Conservation (phyloP, 768 basidiomycete genomes). For the Asterophora lycoperdoides region DNA sequence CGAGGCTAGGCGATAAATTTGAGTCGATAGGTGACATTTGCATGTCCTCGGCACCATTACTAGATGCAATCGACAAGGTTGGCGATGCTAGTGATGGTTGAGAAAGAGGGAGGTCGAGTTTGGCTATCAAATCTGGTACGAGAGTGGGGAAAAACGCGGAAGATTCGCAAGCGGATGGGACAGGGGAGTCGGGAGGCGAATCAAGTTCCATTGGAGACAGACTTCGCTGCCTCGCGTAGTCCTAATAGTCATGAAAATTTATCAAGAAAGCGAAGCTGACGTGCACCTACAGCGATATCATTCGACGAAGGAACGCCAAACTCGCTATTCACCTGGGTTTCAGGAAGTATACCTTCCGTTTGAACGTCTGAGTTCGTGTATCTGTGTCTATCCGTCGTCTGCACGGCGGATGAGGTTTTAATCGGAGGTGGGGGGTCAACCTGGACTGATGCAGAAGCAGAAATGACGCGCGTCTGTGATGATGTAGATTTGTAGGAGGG, state of each 20-base stretch:
- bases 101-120: background rate
- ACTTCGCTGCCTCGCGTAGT: conserved; percentile 34
- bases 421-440: conserved; percentile 12
- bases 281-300: conserved; percentile 13
- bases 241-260: conserved; percentile 11
- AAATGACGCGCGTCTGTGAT: conserved; percentile 19
- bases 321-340: background rate
- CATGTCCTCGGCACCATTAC: conserved; percentile 23
- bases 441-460: conserved; percentile 19
- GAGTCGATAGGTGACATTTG: conserved; percentile 20
- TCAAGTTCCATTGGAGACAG: conserved; percentile 62
- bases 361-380: conserved; percentile 17
- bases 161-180: background rate
- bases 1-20: background rate
- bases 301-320: background rate
- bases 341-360: conserved; percentile 14
- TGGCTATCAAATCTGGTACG: conserved; percentile 1
- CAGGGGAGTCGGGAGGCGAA: conserved; percentile 38
- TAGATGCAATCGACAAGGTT: conserved; percentile 19
- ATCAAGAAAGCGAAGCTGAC: background rate
- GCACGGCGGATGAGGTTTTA: conserved; percentile 12
- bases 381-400: conserved; percentile 14
- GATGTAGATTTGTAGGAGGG: conserved; percentile 12
- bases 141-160: background rate
- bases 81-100: conserved; percentile 14